Evolutionary conservation across 78 protist species (phyloP).

Genomic region (Protostelium mycophagum): DNA sequence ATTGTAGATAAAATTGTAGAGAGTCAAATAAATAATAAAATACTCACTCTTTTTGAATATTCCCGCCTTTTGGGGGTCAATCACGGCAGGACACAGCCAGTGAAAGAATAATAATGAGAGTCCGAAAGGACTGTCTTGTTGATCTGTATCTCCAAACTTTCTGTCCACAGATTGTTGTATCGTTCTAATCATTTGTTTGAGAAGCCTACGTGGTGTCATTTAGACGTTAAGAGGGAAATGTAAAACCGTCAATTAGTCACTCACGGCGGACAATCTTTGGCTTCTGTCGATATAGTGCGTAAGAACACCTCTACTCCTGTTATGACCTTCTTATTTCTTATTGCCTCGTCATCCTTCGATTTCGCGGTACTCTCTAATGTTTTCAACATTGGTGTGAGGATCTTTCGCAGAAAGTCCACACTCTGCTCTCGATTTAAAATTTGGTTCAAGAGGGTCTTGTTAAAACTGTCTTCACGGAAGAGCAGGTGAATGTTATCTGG

Average conservation of each 20-base stretch:
- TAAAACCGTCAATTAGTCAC: too few relatives aligned
- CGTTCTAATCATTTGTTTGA: background rate
- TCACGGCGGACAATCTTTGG: background rate
- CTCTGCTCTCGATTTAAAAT: background rate
- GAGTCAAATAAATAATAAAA: background rate
- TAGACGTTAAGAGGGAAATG: too few relatives aligned
- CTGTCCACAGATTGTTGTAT: background rate
- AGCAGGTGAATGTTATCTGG: background rate
- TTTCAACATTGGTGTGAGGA: background rate
- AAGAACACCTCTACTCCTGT: background rate
- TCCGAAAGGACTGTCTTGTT: background rate
- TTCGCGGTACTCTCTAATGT: background rate
- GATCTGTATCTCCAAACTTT: background rate
- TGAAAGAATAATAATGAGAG: background rate
- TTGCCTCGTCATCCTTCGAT: background rate
- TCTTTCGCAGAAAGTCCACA: background rate
- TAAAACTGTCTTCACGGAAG: background rate
- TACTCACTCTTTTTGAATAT: background rate
- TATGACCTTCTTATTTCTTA: background rate
- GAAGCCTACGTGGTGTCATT: background rate
- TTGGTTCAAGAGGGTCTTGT: background rate
- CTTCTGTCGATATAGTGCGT: background rate
- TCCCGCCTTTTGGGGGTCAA: background rate
- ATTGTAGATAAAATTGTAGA: background rate
- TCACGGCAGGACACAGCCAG: background rate